These are phyloP conservation scores for Dactylellina cionopaga DNA, from an alignment of 2,329 filamentous ascomycete species.

Conservation along the genomic window DNA sequence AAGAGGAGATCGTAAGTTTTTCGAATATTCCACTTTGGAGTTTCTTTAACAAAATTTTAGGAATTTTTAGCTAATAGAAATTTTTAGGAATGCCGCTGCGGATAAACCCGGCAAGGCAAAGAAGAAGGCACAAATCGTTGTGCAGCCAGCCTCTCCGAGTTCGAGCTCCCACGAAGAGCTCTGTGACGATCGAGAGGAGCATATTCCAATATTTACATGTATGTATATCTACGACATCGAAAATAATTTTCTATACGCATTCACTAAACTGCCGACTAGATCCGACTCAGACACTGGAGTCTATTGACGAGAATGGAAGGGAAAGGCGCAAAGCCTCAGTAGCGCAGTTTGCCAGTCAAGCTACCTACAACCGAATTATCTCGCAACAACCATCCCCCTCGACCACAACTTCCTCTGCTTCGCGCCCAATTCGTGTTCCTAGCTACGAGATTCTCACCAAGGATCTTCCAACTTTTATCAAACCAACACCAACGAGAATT, in stretches of 20 bases:
- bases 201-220: conserved; percentile 51
- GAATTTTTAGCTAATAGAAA: background rate
- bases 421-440: conserved; percentile 42
- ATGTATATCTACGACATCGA: conserved; percentile 10
- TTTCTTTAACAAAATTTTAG: background rate
- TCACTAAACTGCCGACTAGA: conserved; percentile 18
- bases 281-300: conserved; percentile 36
- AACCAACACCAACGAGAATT: conserved; percentile 79
- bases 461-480: conserved; percentile 75
- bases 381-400: conserved; percentile 49
- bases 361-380: conserved; percentile 42
- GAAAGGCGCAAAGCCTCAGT: conserved; percentile 39
- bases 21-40: too few relatives aligned
- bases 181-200: conserved; percentile 45
- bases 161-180: conserved; percentile 49
- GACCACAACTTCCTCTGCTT: conserved; percentile 41
- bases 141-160: conserved; percentile 47
- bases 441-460: conserved; percentile 49
- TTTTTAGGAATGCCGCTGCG: conserved; percentile 35
- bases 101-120: conserved; percentile 51
- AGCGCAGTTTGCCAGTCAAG: conserved; percentile 34
- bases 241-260: background rate
- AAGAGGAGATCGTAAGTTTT: conserved; percentile 81
- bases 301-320: conserved; percentile 40
- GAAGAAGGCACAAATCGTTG: conserved; percentile 48